Conservation (phyloP, 2,329 filamentous ascomycete species). For the Aureobasidium namibiae region DNA sequence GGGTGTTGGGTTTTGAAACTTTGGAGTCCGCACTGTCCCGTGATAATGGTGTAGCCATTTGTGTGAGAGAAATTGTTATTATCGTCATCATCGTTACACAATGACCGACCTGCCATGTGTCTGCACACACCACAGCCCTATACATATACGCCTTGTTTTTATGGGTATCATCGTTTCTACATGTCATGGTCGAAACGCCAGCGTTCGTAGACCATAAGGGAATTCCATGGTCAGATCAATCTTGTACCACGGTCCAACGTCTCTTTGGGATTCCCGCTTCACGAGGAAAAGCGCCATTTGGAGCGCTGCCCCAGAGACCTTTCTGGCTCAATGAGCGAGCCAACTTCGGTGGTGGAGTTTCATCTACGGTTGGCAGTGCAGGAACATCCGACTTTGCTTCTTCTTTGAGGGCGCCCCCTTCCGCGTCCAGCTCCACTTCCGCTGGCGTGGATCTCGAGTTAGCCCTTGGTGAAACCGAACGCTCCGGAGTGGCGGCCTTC, state of each 20-base stretch:
- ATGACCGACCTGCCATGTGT: not conserved
- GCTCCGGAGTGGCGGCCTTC: not conserved
- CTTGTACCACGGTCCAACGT: constrained; percentile 34
- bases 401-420: constrained; percentile 19
- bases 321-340: constrained; percentile 24
- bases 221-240: not conserved
- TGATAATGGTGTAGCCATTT: too few species aligned
- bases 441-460: not conserved
- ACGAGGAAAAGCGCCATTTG: constrained; percentile 26
- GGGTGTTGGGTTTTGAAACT: too few species aligned
- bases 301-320: constrained; percentile 37
- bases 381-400: constrained; percentile 2
- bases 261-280: constrained; percentile 31
- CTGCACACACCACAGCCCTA: not conserved
- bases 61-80: not conserved
- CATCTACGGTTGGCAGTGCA: constrained; percentile 19
- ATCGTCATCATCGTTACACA: not conserved
- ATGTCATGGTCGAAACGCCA: not conserved
- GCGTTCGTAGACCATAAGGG: not conserved
- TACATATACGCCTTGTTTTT: not conserved
- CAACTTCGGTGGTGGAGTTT: constrained; percentile 20
- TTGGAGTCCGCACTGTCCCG: too few species aligned
- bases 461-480: not conserved
- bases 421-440: too few species aligned
- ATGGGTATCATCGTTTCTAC: not conserved